Evolutionary conservation across 2,329 filamentous ascomycete species (phyloP), one percentile per base, ranked within the genome.

Genomic region (Sporothrix globosa): DNA sequence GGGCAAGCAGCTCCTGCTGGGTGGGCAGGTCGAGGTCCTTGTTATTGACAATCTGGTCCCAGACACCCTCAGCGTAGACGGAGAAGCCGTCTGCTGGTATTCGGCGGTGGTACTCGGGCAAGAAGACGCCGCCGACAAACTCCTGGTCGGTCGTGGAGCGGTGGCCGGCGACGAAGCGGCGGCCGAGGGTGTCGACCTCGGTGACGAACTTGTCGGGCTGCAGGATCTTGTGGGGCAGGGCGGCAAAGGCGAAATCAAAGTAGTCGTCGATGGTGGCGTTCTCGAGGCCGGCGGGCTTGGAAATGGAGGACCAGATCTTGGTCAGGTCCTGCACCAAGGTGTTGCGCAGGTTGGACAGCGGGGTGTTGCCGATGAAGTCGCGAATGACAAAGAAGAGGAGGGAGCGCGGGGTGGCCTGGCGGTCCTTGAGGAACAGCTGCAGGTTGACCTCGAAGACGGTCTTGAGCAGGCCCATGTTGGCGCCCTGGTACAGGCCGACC

Each of bases 371-470:
- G 74, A 98, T 88, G 80, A 97, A 95, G 79, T 99, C 96, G 80
- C 96, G 93, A 77, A 99, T 97, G 75, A 99, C 96, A 83, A 99
- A 99, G 84, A 99, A 98, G 48, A 99, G 87, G 67, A 99, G 88
- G 14, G 95, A 98, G 74, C 94, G 88, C 41, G 95, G 92, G 41
- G 90, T 93, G 21, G 92, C 93, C 91, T 93, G 92, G 80, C 90
- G 93, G 79, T 97, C 94, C 83, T 97, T 97, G 76, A 98, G 85
- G 81, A 99, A 99, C 39, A 99, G 85, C 81, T 98, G 95, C 78
- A 99, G 80, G 79, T 99, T 99, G 80, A 99, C 96, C 83, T 99
- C 96, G 76, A 99, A 99, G 4, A 99, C 96, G 0, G 96, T 99
- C 86, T 99, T 99, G 77, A 99, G 84, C 76, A 99, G 82, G 10